These are phyloP conservation scores for Diphasiastrum complanatum DNA, from an alignment of 83 land plant species.

Conservation along the genomic window DNA sequence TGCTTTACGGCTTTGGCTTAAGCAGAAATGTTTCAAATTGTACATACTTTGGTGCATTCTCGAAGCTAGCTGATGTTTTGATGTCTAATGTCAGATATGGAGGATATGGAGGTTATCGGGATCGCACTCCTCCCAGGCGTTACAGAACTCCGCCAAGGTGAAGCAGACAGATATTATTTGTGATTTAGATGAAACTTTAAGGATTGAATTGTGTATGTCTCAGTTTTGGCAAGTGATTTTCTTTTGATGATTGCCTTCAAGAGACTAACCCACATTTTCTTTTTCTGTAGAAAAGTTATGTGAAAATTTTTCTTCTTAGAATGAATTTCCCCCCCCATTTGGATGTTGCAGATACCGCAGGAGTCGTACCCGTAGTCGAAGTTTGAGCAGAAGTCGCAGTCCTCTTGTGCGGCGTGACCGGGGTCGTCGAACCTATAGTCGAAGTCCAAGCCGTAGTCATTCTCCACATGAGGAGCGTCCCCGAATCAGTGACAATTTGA, in stretches of 20 bases:
- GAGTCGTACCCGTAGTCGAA: constrained; percentile 17
- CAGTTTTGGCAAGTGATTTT: not conserved
- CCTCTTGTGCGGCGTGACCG: constrained; percentile 16
- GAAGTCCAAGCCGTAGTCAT: constrained; percentile 26
- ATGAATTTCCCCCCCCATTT: not conserved
- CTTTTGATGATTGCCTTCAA: not conserved
- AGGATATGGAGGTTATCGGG: constrained; percentile 29
- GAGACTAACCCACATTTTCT: not conserved
- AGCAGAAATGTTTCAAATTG: constrained; percentile 2
- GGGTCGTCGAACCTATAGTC: constrained; percentile 7
- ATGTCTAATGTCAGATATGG: constrained; percentile 13
- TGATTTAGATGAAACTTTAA: no score
- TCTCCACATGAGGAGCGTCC: constrained; percentile 10
- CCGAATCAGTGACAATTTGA: constrained; percentile 18
- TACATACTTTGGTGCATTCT: not conserved
- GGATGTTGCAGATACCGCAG: constrained; percentile 14
- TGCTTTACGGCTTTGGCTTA: not conserved
- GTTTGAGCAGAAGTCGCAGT: constrained; percentile 29
- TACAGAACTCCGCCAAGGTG: constrained; percentile 22
- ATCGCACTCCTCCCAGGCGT: constrained; percentile 17
- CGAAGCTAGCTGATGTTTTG: not conserved
- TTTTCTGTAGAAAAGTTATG: not conserved
- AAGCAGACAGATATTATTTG: constrained; percentile 21
- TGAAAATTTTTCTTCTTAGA: not conserved
- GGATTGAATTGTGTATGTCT: not conserved